Base-by-base conservation (phyloP, 1,284 basidiomycete genomes). In the Sanghuangporus baumii region DNA sequence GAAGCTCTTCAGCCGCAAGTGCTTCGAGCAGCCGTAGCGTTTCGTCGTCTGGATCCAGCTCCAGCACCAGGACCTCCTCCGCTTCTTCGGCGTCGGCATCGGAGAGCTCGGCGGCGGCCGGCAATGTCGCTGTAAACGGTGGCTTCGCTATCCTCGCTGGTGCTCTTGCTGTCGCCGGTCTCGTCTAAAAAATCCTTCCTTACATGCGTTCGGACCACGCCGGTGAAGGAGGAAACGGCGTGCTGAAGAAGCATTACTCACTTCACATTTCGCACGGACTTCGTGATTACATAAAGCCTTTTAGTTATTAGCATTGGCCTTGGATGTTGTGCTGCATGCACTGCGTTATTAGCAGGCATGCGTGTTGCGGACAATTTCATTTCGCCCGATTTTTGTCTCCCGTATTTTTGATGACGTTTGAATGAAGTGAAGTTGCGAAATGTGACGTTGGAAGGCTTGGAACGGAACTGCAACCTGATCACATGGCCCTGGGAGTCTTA, bases 131-230 rank as follows among this genome's bases (percentile, higher is more conserved):
- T 5, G 18, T 57, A 11, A 41, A 41, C 31, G 59, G 52, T 3
- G 59, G 51, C 16, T 18, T 60, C 12, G 59, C 52, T 11, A 40
- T 55, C 14, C 38, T 60, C 20, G 59, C 52, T 23, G 59, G 59
- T 43, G 59, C 51, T 9, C 41, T 60, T 20, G 59, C 59, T 20
- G 31, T 52, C 20, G 59, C 38, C 14, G 59, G 59, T 40, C 59
- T 60, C 8, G 43, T 43, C 14, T 58, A 48, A 58, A 48, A 50
- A 31, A 41, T 18, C 9, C 43, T n/a, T 41, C 40, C 40, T 41
- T 4, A 2, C 40, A 12, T n/a, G 12, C 40, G 12, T n/a, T 41
- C 40, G 11, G n/a, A 11, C 40, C 40, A 41, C 11, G 43, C 14
- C n/a, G 43, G 57, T 41, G 40, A 46, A 40, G 34, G 31, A 55